A percentile compares a stretch with the other conserved stretches of the same genome.
Evolutionary conservation across 257 asterid genomes (phyloP).

Genomic region (Solanum infundibuliforme): DNA sequence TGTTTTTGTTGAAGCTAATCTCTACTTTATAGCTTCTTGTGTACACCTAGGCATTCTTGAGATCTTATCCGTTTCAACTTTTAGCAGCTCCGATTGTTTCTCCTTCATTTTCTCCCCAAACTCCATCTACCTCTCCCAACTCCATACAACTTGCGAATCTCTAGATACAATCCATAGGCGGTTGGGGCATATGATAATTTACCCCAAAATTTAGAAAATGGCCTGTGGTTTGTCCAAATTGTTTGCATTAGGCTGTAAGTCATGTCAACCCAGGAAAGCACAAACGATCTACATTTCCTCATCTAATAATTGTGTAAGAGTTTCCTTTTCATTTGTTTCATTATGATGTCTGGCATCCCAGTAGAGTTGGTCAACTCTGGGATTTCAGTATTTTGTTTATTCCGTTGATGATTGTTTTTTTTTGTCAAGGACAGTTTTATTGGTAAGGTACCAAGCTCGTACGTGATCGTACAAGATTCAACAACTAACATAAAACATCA

Average conservation of each 20-base stretch:
- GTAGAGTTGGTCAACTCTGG: not conserved
- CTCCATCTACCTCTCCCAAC: not conserved
- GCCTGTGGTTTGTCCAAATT: not conserved
- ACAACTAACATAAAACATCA: not conserved
- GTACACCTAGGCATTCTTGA: not conserved
- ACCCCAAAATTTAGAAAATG: not conserved
- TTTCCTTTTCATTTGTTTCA: not conserved
- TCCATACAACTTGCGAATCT: not conserved
- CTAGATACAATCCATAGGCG: not conserved
- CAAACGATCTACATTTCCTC: not conserved
- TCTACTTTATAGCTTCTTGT: not conserved
- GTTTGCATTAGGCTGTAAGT: not conserved
- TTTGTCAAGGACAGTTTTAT: not conserved
- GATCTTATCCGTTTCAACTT: not conserved
- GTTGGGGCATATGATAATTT: not conserved
- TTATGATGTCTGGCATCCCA: not conserved
- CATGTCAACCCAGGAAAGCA: not conserved
- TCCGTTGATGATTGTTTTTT: not conserved
- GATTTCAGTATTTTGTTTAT: not conserved
- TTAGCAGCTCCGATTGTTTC: not conserved
- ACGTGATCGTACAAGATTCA: not conserved
- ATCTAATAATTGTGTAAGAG: not conserved
- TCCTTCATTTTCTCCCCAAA: not conserved
- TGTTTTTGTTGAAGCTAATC: not conserved
- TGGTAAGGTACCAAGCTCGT: not conserved